Evolutionary conservation across 345 rosid genomes (phyloP).

Genomic region (Salix brachista): DNA sequence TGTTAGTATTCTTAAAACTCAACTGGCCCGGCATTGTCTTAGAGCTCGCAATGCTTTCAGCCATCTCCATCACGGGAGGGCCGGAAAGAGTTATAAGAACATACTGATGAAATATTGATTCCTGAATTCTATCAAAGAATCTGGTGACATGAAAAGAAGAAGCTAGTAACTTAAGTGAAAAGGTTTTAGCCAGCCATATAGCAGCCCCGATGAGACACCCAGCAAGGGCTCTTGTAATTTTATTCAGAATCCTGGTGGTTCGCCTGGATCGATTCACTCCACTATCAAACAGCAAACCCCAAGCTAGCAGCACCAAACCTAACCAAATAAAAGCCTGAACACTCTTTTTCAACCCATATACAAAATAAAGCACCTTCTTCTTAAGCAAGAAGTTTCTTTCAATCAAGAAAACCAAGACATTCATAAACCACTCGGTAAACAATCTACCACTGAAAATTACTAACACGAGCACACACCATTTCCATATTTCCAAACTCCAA

Average conservation of each 20-base stretch:
- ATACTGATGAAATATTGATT: slow-evolving; percentile 58
- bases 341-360: slow-evolving; percentile 50
- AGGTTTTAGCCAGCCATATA: slow-evolving; percentile 48
- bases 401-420: slow-evolving; percentile 43
- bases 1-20: slow-evolving; percentile 38
- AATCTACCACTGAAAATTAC: slow-evolving; percentile 51
- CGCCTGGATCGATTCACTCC: slow-evolving; percentile 39
- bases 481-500: slow-evolving; percentile 52
- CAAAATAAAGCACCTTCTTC: slow-evolving; percentile 64
- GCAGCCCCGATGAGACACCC: slow-evolving; percentile 43
- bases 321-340: slow-evolving; percentile 50
- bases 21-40: slow-evolving; percentile 29
- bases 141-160: slow-evolving; percentile 49
- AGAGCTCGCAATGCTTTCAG: slow-evolving; percentile 25
- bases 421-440: slow-evolving; percentile 45
- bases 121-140: slow-evolving; percentile 67
- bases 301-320: slow-evolving; percentile 44
- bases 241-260: slow-evolving; percentile 32
- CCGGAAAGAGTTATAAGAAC: slow-evolving; percentile 50
- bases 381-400: slow-evolving; percentile 54
- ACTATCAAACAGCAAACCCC: slow-evolving; percentile 44
- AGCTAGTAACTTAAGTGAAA: slow-evolving; percentile 47
- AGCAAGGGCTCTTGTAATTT: slow-evolving; percentile 42
- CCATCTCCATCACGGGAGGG: slow-evolving; percentile 57
- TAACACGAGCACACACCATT: slow-evolving; percentile 48